Base-by-base conservation (phyloP, 1,139 yeast genomes). In the Geotrichum restrictum region DNA sequence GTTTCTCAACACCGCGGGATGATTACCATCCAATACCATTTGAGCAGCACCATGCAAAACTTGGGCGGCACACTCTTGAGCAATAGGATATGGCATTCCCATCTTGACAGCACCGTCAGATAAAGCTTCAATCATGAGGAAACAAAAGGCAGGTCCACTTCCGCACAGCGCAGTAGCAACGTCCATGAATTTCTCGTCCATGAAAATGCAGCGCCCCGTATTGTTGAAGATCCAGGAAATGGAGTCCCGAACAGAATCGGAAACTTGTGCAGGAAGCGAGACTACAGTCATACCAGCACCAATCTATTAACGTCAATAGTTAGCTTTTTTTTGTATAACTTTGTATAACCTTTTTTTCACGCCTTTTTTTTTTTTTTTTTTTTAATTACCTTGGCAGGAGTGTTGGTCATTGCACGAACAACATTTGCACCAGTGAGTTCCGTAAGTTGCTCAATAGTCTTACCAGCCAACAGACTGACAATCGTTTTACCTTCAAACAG, bases 331-430 rank as follows among this genome's bases (percentile, higher is more conserved):
- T n/a, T 36, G 8, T 6, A 14, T 6, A 36, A 8, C 7, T 19
- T 36, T 8, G 13, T 31, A 31, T 10, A 31, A n/a, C n/a, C n/a
- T n/a, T n/a, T n/a, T n/a, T n/a, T n/a, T n/a, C n/a, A n/a, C n/a
- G n/a, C n/a, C n/a, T n/a, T n/a, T n/a, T n/a, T n/a, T n/a, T n/a
- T n/a, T n/a, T n/a, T n/a, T n/a, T n/a, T n/a, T n/a, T n/a, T n/a
- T n/a, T n/a, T n/a, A n/a, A n/a, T n/a, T 46, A 57, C 56, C 68
- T 84, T 86, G 41, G 97, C 95, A 3, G 98, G 98, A 0, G 98
- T 93, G 70, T 93, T 93, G 55, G 98, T 93, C 96, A 94, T 91
- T n/a, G 94, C 95, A 60, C 95, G 81, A 47, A 95, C 88, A 45
- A 91, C 82, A 47, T 66, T 52, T 6, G 73, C 66, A 50, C 75